A percentile compares a stretch with the other conserved stretches of the same genome.
These are phyloP conservation scores for Chrysophaeum taylorii DNA, from an alignment of 352 stramenopile species.

Conservation along the genomic window DNA sequence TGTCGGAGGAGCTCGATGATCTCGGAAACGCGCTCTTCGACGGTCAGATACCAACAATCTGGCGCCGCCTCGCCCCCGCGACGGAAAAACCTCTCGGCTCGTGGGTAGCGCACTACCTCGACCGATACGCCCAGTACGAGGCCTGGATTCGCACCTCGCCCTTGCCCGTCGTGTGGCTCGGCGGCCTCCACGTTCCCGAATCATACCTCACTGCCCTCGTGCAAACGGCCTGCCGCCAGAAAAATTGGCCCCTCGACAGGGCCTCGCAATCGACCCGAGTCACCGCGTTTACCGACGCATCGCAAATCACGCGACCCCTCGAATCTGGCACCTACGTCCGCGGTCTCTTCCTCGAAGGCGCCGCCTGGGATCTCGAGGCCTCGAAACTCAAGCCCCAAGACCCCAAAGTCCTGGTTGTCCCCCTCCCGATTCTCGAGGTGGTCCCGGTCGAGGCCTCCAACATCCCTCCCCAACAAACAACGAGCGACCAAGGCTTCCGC, in stretches of 20 bases:
- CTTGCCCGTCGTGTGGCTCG: conserved; percentile 81
- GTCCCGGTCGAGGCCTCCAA: conserved; percentile 86
- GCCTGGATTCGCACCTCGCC: conserved; percentile 74
- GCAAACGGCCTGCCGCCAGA: conserved; percentile 77
- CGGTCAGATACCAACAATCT: conserved; percentile 77
- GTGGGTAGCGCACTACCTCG: conserved; percentile 85
- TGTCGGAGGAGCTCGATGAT: conserved; percentile 84
- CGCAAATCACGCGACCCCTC: conserved; percentile 48
- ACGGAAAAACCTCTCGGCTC: conserved; percentile 85
- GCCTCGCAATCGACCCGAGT: conserved; percentile 81
- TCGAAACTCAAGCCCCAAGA: conserved; percentile 64
- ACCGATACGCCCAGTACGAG: conserved; percentile 74
- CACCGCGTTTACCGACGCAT: conserved; percentile 57
- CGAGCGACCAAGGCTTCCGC: conserved; percentile 86
- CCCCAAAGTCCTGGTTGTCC: conserved; percentile 84
- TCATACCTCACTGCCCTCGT: conserved; percentile 87
- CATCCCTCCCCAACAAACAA: too few relatives aligned
- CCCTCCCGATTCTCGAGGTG: conserved; percentile 82
- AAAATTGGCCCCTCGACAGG: conserved; percentile 89
- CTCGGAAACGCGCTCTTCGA: conserved; percentile 81
- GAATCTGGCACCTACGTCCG: conserved; percentile 78
- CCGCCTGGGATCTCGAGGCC: conserved; percentile 71
- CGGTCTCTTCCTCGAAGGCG: conserved; percentile 81
- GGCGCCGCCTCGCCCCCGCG: conserved; percentile 64
- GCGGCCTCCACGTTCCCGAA: conserved; percentile 81